Percentiles rank a stretch among this genome's conserved stretches.
Conservation (phyloP, 2,329 filamentous ascomycete genomes). For the Aspergillus pseudoglaucus region DNA sequence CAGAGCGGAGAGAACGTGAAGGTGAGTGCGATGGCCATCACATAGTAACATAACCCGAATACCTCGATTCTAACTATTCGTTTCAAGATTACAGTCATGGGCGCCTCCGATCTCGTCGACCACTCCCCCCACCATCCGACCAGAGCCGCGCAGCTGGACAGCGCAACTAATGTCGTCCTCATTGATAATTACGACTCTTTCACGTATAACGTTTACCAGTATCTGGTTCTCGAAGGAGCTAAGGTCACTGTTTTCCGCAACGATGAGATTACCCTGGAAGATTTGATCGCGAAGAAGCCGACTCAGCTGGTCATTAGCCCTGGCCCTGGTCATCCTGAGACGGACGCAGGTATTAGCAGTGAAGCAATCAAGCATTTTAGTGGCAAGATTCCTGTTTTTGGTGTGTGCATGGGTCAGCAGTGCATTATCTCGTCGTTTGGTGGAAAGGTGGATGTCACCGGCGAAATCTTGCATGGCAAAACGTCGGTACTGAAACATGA, state of each 20-base stretch:
- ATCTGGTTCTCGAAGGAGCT: conserved; percentile 91
- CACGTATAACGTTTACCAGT: conserved; percentile 99
- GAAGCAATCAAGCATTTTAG: conserved; percentile 86
- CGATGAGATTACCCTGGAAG: conserved; percentile 79
- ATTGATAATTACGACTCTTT: conserved; percentile 99
- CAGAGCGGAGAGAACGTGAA: neutral
- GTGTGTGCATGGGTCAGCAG: conserved; percentile 99
- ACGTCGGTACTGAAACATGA: conserved; percentile 89
- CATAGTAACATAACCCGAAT: neutral
- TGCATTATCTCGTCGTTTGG: conserved; percentile 95
- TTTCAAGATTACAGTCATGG: conserved; percentile 20
- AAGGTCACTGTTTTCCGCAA: conserved; percentile 86
- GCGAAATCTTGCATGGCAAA: conserved; percentile 95
- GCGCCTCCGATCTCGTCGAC: conserved; percentile 54
- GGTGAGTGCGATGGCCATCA: neutral
- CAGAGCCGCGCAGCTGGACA: conserved; percentile 64
- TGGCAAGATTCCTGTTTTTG: conserved; percentile 89
- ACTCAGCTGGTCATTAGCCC: conserved; percentile 94
- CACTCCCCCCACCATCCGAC: conserved; percentile 77
- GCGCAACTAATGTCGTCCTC: conserved; percentile 82
- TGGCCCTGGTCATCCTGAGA: conserved; percentile 84
- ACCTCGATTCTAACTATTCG: neutral
- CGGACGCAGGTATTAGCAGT: conserved; percentile 88
- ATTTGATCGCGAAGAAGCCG: conserved; percentile 74
- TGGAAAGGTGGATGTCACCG: conserved; percentile 82